Evolutionary conservation across 1,139 yeast genomes (phyloP).

Genomic region (Hyphopichia fennica): DNA sequence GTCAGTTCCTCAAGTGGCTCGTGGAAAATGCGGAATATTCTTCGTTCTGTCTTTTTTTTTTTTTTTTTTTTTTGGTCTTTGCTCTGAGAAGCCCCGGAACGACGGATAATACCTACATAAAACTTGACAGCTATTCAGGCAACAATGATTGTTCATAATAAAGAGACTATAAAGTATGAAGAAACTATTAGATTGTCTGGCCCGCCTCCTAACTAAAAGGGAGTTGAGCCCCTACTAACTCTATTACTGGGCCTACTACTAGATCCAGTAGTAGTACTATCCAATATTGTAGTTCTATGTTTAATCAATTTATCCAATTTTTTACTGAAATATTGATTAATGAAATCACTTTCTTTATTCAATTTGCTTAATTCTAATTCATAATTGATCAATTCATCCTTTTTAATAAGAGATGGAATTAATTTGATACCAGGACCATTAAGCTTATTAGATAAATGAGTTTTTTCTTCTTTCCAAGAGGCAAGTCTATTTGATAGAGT

Average conservation of each 20-base stretch:
- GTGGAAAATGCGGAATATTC: no score
- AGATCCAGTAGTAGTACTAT: conserved; percentile 25
- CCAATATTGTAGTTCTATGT: conserved; percentile 36
- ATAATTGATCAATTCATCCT: conserved; percentile 34
- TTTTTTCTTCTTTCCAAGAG: conserved; percentile 26
- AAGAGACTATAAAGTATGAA: no score
- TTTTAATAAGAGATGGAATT: conserved; percentile 38
- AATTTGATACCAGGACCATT: conserved; percentile 45
- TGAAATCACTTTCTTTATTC: conserved; percentile 34
- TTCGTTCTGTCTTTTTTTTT: no score
- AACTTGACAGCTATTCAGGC: no score
- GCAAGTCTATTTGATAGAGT: conserved; percentile 39
- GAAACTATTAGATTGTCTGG: no score
- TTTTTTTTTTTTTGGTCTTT: no score
- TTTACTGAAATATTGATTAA: conserved; percentile 28
- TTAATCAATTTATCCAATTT: conserved; percentile 39
- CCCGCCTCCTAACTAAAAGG: conserved; percentile 26
- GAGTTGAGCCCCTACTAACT: conserved; percentile 42
- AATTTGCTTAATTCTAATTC: conserved; percentile 27
- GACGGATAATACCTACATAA: no score
- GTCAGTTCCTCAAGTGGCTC: no score
- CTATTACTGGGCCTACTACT: conserved; percentile 36
- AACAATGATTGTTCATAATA: no score
- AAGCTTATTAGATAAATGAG: conserved; percentile 31
- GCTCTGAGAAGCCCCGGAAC: no score